Evolutionary conservation across 2,329 filamentous ascomycete genomes (phyloP), one percentile per base, ranked within the genome.

Genomic region (Pseudodiploospora longispora): DNA sequence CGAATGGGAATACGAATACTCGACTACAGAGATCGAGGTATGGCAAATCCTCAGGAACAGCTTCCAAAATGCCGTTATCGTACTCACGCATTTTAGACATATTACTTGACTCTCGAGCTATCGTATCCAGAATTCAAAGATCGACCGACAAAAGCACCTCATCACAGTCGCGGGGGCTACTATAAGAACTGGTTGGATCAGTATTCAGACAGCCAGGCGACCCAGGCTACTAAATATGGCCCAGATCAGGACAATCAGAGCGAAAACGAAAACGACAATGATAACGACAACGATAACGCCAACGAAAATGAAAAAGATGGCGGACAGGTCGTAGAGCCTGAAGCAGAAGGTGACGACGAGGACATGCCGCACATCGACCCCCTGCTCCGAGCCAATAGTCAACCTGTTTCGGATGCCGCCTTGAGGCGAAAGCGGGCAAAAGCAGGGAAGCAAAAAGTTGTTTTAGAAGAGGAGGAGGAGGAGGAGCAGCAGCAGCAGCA

Each of bases 1-100:
- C 40, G 78, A 81, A 41, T 83, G 78, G 77, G 80, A 83, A 55
- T 83, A 82, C 51, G 80, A 83, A 52, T 83, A 83, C 55, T 83
- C 80, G 0, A 62, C 66, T 3, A 80, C 76, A 0, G 78, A 83
- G 54, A 80, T 71, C 10, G 80, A 83, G 68, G 79, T 77, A 40
- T 42, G 29, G 4, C 31, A 29, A 19, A 29, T 31, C 29, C n/a
- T 5, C 19, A 19, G 19, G 19, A 7, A 10, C 12, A 28, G 32
- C 27, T 33, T 12, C 19, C 10, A 30, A 27, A 12, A 36, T 41
- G 33, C 41, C 38, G 4, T 10, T 10, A 42, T n/a, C 9, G 19
- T 10, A 7, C 10, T 10, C 27, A 4, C 33, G 10, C 10, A n/a
- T 10, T 19, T 4, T 49, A 83, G 79, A 82, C 75, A 1, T 83